Base-by-base conservation (phyloP, 2,329 filamentous ascomycete genomes). In the Verticillium nonalfalfae region DNA sequence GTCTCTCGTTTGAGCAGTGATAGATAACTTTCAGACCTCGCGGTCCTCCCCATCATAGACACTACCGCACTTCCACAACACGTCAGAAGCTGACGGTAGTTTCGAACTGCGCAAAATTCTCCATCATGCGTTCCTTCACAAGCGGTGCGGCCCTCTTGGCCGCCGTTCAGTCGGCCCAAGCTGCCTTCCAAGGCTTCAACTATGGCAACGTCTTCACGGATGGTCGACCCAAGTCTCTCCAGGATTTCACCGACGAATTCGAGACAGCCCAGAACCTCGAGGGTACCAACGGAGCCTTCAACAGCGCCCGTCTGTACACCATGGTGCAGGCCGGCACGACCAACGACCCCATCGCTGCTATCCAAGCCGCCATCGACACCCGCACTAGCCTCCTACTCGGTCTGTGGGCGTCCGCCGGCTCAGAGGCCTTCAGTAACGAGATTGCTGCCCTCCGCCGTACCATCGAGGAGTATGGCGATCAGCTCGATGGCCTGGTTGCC, bases 341-440 rank as follows among this genome's bases (percentile, higher is more conserved):
- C 65, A 87, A 82, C 75, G 81, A 81, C 35, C 81, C 86, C 68
- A 92, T 90, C 70, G 79, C 83, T 50, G 90, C 89, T 66, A 91
- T 97, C 65, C 89, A 89, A 52, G 93, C 93, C 54, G 93, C 92
- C 69, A 92, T 96, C 75, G 84, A 82, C 67, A 91, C 91, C 69
- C 84, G 91, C 68, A 96, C 91, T 2, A 82, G 83, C 54, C 83
- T 97, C 33, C 83, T 97, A 11, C 85, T 97, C 13, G 92, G 92
- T 67, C 79, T 97, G 58, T 97, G 93, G 93, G 85, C 86, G 10
- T 94, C 91, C 0, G 89, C 81, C 50, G 88, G 87, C 58, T 78
- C 84, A 60, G 79, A 75, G 5, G 73, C 72, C 26, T 87, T 96
- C 73, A 76, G 82, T 72, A 90, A 91, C 72, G 92, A 97, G 77